These are phyloP conservation scores for Fusarium scirpi DNA, from an alignment of 2,329 filamentous ascomycete genomes.

Conservation along the genomic window DNA sequence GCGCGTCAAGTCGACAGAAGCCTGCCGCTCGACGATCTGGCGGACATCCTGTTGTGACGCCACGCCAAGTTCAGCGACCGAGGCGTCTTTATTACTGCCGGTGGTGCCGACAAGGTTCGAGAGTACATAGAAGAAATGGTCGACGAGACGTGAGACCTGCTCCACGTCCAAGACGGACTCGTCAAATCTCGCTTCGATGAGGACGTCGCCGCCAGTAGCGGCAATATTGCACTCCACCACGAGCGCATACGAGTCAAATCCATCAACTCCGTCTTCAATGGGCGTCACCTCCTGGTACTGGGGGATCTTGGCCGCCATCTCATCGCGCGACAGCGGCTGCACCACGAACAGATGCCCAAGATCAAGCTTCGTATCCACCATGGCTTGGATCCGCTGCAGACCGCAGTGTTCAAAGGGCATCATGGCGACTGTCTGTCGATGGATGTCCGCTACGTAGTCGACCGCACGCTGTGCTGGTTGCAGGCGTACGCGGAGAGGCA, in stretches of 20 bases:
- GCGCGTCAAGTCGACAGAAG: slow-evolving; percentile 8
- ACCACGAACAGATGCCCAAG: slow-evolving; percentile 7
- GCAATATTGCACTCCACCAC: slow-evolving; percentile 11
- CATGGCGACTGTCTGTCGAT: slow-evolving; percentile 12
- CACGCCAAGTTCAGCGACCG: slow-evolving; percentile 11
- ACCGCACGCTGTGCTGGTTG: slow-evolving; percentile 9
- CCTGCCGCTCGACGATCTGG: slow-evolving; percentile 7
- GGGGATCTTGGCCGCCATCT: slow-evolving; percentile 6
- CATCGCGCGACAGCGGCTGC: slow-evolving; percentile 9
- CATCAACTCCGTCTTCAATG: slow-evolving; percentile 9
- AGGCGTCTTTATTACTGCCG: slow-evolving; percentile 6
- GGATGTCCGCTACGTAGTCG: slow-evolving; percentile 8
- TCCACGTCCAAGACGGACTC: slow-evolving; percentile 9
- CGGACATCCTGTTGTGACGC: slow-evolving; percentile 9
- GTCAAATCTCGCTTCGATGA: slow-evolving; percentile 11
- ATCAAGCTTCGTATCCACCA: slow-evolving; percentile 11
- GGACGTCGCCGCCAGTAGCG: slow-evolving; percentile 10
- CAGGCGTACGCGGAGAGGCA: slow-evolving; percentile 6
- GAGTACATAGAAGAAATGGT: slow-evolving; percentile 8
- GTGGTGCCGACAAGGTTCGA: slow-evolving; percentile 3
- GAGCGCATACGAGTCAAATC: slow-evolving; percentile 10
- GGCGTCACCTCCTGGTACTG: slow-evolving; percentile 8
- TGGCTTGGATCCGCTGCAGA: slow-evolving; percentile 10
- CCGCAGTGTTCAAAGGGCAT: slow-evolving; percentile 14
- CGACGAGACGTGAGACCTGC: slow-evolving; percentile 10